Percentiles rank a stretch among this genome's conserved stretches.
phyloP scores from a whole-genome alignment of 2,329 filamentous ascomycete genomes.

The Neodidymelliopsis sp. region DNA sequence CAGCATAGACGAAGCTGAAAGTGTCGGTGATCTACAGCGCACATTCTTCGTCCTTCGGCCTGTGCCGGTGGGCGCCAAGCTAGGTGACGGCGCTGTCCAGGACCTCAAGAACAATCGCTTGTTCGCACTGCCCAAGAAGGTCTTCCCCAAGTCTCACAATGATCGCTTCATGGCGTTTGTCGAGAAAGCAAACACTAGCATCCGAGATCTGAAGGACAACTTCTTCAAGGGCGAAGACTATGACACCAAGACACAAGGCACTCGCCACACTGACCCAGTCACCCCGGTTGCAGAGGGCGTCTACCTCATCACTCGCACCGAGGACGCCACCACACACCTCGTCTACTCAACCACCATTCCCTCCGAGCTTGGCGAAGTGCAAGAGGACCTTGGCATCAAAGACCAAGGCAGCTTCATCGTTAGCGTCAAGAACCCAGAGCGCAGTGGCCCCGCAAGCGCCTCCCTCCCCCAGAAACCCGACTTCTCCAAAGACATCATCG shows the following conservation, averaged over 20 bases:
- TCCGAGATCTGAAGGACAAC: conserved; percentile 73
- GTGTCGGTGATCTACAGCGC: conserved; percentile 75
- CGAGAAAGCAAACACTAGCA: conserved; percentile 72
- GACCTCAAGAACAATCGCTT: conserved; percentile 71
- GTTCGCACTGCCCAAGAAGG: conserved; percentile 83
- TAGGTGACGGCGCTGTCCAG: conserved; percentile 66
- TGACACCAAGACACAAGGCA: conserved; percentile 76
- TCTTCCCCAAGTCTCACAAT: conserved; percentile 70
- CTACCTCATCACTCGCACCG: conserved; percentile 78
- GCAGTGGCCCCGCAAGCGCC: conserved; percentile 69
- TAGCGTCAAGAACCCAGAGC: conserved; percentile 80
- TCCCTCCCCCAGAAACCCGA: conserved; percentile 70
- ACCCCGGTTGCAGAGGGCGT: conserved; percentile 84
- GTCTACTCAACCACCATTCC: conserved; percentile 83
- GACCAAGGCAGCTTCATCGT: conserved; percentile 79
- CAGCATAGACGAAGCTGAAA: conserved; percentile 71
- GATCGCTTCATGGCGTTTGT: conserved; percentile 85
- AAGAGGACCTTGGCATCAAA: conserved; percentile 75
- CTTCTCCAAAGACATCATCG: conserved; percentile 74
- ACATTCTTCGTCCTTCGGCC: conserved; percentile 83
- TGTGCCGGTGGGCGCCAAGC: conserved; percentile 71
- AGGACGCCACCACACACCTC: conserved; percentile 74
- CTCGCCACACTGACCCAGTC: conserved; percentile 71
- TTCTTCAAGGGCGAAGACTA: conserved; percentile 75
- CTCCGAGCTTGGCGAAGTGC: conserved; percentile 71